Percentiles rank a stretch among this genome's conserved stretches.
Evolutionary conservation across 2,329 filamentous ascomycete genomes (phyloP).

Genomic region (Sporothrix brasiliensis): DNA sequence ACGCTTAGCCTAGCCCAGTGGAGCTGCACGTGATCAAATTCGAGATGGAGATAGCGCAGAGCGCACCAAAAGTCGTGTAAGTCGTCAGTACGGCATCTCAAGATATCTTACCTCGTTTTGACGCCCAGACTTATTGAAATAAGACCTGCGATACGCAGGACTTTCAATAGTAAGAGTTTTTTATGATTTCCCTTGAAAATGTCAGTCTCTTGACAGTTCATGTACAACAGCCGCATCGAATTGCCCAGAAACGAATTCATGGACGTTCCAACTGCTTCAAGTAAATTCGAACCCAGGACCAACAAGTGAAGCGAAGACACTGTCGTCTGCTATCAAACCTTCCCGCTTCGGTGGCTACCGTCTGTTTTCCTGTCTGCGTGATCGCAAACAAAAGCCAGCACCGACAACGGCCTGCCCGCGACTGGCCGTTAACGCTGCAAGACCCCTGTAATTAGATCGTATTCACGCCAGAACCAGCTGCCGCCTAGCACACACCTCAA

Average conservation of each 20-base stretch:
- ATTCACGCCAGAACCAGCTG: not conserved
- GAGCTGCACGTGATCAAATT: conserved; percentile 18
- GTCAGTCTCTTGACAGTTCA: too few species aligned
- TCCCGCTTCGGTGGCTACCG: not conserved
- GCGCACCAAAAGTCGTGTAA: conserved; percentile 3
- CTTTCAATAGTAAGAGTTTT: too few species aligned
- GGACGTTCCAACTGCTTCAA: too few species aligned
- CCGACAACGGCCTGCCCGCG: conserved; percentile 12
- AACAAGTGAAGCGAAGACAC: too few species aligned
- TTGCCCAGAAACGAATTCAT: too few species aligned
- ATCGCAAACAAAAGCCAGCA: not conserved
- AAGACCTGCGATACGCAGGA: too few species aligned
- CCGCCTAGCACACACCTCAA: not conserved
- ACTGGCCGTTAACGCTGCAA: not conserved
- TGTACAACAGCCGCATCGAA: too few species aligned
- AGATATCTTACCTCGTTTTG: too few species aligned
- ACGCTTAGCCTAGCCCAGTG: conserved; percentile 15
- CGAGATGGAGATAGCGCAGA: not conserved
- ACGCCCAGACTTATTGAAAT: too few species aligned
- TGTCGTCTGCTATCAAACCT: not conserved
- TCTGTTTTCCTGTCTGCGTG: not conserved
- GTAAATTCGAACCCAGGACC: too few species aligned
- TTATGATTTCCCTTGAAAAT: too few species aligned
- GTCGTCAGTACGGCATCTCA: not conserved
- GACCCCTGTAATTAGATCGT: not conserved